phyloP scores from a whole-genome alignment of 2,329 filamentous ascomycete genomes.

The Anisogramma anomala region DNA sequence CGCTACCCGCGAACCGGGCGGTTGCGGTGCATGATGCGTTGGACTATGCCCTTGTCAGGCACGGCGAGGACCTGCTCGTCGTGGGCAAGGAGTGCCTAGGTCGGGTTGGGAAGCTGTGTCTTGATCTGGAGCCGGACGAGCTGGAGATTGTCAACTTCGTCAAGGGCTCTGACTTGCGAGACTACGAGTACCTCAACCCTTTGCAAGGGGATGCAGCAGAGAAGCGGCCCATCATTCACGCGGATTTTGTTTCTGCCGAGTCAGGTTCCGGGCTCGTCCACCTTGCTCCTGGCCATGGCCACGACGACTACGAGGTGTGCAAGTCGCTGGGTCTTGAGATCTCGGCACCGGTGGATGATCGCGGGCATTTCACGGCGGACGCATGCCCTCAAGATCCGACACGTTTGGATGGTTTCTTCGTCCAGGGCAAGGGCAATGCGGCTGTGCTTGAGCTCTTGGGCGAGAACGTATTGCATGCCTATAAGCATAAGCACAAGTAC shows the following conservation, averaged over 20 bases:
- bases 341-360: slow-evolving; percentile 72
- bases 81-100: slow-evolving; percentile 62
- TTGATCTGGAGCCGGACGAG: slow-evolving; percentile 28
- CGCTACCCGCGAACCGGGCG: slow-evolving; percentile 80
- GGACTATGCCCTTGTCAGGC: slow-evolving; percentile 57
- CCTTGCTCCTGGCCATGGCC: slow-evolving; percentile 85
- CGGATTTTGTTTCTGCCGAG: slow-evolving; percentile 76
- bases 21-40: slow-evolving; percentile 71
- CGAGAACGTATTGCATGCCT: slow-evolving; percentile 53
- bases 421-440: slow-evolving; percentile 27
- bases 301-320: slow-evolving; percentile 89
- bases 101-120: slow-evolving; percentile 38
- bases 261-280: slow-evolving; percentile 97
- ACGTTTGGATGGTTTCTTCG: slow-evolving; percentile 55
- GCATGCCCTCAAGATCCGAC: slow-evolving; percentile 62
- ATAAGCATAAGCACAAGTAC: slow-evolving; percentile 79
- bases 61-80: slow-evolving; percentile 49
- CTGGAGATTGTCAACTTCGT: slow-evolving; percentile 1
- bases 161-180: slow-evolving; percentile 52
- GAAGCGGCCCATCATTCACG: slow-evolving; percentile 62
- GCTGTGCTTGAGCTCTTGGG: slow-evolving; percentile 56
- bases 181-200: slow-evolving; percentile 57
- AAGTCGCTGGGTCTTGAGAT: slow-evolving; percentile 57
- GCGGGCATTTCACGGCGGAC: slow-evolving; percentile 68
- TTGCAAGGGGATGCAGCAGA: slow-evolving; percentile 49